Evolutionary conservation across 1,284 basidiomycete genomes (phyloP).

Genomic region (Malassezia yamatoensis): DNA sequence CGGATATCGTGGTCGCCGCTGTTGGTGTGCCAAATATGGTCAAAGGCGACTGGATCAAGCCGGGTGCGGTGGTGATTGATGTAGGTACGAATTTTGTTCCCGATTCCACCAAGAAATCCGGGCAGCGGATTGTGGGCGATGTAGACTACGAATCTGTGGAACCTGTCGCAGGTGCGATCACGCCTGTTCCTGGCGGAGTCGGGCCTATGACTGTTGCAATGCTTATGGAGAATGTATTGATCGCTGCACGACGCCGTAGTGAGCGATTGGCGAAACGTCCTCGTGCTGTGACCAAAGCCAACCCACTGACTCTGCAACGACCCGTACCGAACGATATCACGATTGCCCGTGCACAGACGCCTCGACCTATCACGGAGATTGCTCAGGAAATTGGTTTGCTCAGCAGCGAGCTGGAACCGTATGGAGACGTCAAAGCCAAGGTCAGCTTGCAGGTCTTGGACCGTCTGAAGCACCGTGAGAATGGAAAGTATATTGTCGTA

Average conservation of each 20-base stretch:
- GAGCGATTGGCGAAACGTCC: constrained; percentile 70
- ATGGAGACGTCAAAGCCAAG: constrained; percentile 95
- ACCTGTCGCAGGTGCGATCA: constrained; percentile 74
- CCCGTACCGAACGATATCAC: constrained; percentile 78
- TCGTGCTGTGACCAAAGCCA: constrained; percentile 60
- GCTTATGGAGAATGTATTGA: constrained; percentile 90
- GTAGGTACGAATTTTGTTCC: constrained; percentile 96
- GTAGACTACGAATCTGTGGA: constrained; percentile 74
- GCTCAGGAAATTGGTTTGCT: constrained; percentile 81
- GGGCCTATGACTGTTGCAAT: constrained; percentile 99
- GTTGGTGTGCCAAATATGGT: constrained; percentile 85
- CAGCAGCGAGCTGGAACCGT: constrained; percentile 79
- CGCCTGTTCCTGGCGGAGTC: constrained; percentile 86
- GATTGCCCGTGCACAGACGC: constrained; percentile 87
- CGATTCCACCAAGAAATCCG: constrained; percentile 74
- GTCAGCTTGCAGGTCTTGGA: constrained; percentile 81
- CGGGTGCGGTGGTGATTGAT: constrained; percentile 58
- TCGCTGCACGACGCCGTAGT: constrained; percentile 60
- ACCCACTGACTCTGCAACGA: constrained; percentile 65
- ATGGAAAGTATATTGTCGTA: constrained; percentile 95
- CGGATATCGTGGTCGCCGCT: constrained; percentile 86
- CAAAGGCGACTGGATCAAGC: constrained; percentile 89
- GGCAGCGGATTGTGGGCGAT: constrained; percentile 90
- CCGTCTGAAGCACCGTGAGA: constrained; percentile 69
- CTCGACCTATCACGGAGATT: constrained; percentile 74